Evolutionary conservation across 2,329 filamentous ascomycete genomes (phyloP), one percentile per base, ranked within the genome.

Genomic region (Blastomyces emzantsi): DNA sequence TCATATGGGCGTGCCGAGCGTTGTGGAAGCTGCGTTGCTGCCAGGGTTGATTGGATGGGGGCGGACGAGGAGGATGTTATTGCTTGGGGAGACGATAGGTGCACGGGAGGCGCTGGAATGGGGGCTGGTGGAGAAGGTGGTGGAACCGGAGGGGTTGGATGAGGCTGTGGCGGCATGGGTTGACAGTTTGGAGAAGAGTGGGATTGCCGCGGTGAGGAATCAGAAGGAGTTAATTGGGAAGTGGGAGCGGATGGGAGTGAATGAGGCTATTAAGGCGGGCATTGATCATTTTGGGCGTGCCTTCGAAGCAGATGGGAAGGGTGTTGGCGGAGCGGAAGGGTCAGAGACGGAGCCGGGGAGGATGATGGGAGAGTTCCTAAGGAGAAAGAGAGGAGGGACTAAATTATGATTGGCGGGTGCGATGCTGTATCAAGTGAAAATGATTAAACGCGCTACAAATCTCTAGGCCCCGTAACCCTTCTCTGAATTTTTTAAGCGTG

Each of bases 31-130:
- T 7, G 74, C 74, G 3, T 63, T 76, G 7, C 64, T 77, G 15
- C 74, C 75, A 19, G 70, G 71, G 1, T 65, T 76, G 45, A 76
- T 77, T 56, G 75, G 75, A 1, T 74, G 73, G 70, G 75, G 74
- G 1, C 68, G 74, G 19, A 73, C 74, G 13, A 70, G 75, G 49
- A 68, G 72, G 57, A 62, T 77, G 13, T 65, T 77, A 6, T 69
- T 75, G 54, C 69, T 77, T 11, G 75, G 72, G 0, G 75, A 77
- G 60, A 73, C 66, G 36, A 72, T 77, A 43, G 61, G 60, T 33
- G 74, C 73, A 6, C 51, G 58, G 1, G 70, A 72, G 47, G 75
- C 73, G 19, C 66, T 73, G 61, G 63, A 63, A 54, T 76, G 74
- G 74, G 74, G 75, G 13, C 65, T 76, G n/a, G 67, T 77, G 9